Evolutionary conservation across 768 basidiomycete species (phyloP).

Genomic region (Lactifluus volemus): DNA sequence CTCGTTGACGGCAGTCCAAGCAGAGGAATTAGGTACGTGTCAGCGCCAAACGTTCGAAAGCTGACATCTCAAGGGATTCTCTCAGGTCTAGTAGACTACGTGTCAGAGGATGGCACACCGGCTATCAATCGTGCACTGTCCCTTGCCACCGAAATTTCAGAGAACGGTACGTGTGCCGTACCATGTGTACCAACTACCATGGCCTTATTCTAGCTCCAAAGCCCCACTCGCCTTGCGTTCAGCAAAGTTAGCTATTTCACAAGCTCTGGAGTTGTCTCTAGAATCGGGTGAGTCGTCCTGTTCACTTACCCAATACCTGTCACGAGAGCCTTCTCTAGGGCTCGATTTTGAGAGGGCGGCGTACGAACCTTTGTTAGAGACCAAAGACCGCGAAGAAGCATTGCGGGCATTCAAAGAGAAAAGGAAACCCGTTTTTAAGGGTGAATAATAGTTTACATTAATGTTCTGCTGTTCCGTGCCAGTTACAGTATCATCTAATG

Average conservation of each 20-base stretch:
- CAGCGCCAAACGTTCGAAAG: not conserved
- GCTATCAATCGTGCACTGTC: constrained; percentile 64
- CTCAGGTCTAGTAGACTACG: constrained; percentile 75
- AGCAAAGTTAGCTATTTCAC: constrained; percentile 78
- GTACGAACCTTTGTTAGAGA: constrained; percentile 71
- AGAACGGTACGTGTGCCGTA: constrained; percentile 45
- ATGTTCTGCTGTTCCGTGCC: not conserved
- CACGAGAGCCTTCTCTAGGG: constrained; percentile 33
- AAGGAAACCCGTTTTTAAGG: constrained; percentile 67
- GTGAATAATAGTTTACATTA: constrained; percentile 42
- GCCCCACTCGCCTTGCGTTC: constrained; percentile 84
- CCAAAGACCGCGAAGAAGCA: constrained; percentile 74
- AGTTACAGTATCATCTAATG: not conserved
- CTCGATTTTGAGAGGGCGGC: constrained; percentile 86
- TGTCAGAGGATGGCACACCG: constrained; percentile 49
- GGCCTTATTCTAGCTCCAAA: constrained; percentile 23
- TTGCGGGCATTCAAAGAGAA: constrained; percentile 83
- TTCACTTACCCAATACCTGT: not conserved
- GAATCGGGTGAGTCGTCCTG: constrained; percentile 50
- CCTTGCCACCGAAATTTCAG: constrained; percentile 58
- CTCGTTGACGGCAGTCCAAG: constrained; percentile 55
- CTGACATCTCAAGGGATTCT: not conserved
- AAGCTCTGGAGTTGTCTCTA: constrained; percentile 67
- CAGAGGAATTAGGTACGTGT: constrained; percentile 56
- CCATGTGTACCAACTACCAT: not conserved